Conservation (phyloP, 345 rosid genomes). For the Sonneratia alba region DNA sequence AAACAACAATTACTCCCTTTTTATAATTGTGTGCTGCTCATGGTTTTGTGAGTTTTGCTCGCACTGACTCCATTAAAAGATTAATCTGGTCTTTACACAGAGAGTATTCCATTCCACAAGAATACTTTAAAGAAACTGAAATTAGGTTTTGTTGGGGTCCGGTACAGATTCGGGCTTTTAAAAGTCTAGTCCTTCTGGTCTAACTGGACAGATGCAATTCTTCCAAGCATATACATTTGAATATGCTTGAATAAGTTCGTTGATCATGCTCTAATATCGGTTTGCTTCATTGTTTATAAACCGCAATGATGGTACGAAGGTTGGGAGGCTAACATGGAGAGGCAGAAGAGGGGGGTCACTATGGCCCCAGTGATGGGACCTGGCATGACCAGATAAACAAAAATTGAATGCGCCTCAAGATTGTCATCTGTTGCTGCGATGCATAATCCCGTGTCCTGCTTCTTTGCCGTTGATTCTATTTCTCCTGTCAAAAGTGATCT, state of each 20-base stretch:
- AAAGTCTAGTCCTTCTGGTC: too few relatives aligned
- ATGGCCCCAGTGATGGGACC: conserved; percentile 5
- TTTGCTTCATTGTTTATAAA: background rate
- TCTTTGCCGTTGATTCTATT: background rate
- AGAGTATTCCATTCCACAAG: too few relatives aligned
- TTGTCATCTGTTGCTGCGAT: background rate
- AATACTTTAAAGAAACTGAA: background rate
- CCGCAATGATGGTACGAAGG: background rate
- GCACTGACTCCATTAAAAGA: too few relatives aligned
- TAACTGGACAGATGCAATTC: too few relatives aligned
- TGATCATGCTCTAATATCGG: background rate
- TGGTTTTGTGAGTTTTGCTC: too few relatives aligned
- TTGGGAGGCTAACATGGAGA: conserved; percentile 14
- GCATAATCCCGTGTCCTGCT: background rate
- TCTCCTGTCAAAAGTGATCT: background rate
- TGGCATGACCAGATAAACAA: conserved; percentile 9
- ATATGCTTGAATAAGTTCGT: too few relatives aligned
- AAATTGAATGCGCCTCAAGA: background rate
- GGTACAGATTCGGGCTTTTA: too few relatives aligned
- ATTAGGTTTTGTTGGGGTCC: too few relatives aligned
- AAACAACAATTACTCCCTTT: background rate
- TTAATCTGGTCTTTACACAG: too few relatives aligned
- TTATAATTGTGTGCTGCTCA: too few relatives aligned
- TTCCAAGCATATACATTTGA: too few relatives aligned
- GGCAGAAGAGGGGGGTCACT: conserved; percentile 13